Conservation (phyloP, 2,329 filamentous ascomycete genomes). For the Neonectria coccinea region DNA sequence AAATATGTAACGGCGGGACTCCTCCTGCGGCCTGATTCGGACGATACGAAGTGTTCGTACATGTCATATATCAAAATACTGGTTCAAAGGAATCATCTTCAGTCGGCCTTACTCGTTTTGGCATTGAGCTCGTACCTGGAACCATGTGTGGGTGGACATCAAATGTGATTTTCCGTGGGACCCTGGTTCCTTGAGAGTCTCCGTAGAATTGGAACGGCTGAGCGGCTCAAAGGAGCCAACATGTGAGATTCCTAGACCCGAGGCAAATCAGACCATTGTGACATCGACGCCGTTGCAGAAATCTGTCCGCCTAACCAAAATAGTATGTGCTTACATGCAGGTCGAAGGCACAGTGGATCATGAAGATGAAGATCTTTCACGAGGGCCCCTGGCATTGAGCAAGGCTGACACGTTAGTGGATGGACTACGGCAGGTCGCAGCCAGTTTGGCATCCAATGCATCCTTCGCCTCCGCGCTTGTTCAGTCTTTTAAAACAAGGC, state of each 20-base stretch:
- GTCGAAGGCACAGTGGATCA: not conserved
- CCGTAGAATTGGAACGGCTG: not conserved
- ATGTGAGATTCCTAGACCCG: not conserved
- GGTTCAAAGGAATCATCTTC: not conserved
- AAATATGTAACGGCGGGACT: not conserved
- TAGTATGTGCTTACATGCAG: not conserved
- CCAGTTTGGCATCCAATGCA: not conserved
- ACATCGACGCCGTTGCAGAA: not conserved
- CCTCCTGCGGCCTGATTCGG: not conserved
- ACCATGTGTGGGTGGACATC: not conserved
- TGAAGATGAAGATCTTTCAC: slow-evolving; percentile 2
- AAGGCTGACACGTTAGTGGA: not conserved
- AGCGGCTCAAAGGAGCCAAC: not conserved
- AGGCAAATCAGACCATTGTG: not conserved
- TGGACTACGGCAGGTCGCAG: not conserved
- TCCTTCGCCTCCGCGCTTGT: not conserved
- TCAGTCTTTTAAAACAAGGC: not conserved
- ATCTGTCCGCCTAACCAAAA: not conserved
- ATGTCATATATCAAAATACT: not conserved
- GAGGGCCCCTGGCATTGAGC: not conserved
- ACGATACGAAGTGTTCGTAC: not conserved
- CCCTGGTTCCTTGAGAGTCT: not conserved
- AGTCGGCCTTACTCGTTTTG: not conserved
- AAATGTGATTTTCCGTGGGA: not conserved
- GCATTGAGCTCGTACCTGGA: not conserved